Conservation (phyloP, 2,329 filamentous ascomycete genomes). For the Neofusicoccum umdonicola region DNA sequence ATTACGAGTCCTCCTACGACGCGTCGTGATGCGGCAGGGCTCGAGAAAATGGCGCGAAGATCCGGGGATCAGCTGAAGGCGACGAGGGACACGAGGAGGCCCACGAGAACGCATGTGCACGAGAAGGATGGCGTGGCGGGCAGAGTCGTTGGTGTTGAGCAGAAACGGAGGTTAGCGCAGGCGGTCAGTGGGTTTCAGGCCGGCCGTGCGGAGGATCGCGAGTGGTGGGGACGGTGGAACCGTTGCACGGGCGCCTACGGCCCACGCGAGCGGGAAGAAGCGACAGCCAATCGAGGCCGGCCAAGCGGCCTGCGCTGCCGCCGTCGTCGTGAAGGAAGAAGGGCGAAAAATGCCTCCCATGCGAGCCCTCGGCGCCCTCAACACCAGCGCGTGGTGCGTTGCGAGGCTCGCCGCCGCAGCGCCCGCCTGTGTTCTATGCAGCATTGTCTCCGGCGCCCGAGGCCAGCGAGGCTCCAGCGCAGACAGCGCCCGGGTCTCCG, state of each 20-base stretch:
- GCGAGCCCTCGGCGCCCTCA: background rate
- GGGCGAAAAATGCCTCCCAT: background rate
- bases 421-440: too few relatives aligned
- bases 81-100: background rate
- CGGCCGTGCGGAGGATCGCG: background rate
- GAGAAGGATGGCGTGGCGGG: background rate
- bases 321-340: background rate
- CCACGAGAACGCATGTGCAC: too few relatives aligned
- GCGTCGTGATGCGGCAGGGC: background rate
- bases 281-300: slow-evolving; percentile 9
- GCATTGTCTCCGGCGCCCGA: background rate
- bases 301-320: background rate
- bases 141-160: slow-evolving; percentile 1
- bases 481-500: background rate
- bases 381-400: background rate
- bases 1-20: background rate
- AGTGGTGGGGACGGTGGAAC: background rate
- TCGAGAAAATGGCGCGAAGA: background rate
- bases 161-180: background rate
- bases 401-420: background rate
- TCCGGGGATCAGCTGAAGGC: background rate
- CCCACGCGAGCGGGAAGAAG: background rate
- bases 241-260: slow-evolving; percentile 5
- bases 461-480: background rate
- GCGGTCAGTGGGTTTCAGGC: slow-evolving; percentile 4